Evolutionary conservation across 805 yeast genomes (phyloP), one percentile per base, ranked within the genome.

Genomic region (Saccharomycopsis synnaedendra): DNA sequence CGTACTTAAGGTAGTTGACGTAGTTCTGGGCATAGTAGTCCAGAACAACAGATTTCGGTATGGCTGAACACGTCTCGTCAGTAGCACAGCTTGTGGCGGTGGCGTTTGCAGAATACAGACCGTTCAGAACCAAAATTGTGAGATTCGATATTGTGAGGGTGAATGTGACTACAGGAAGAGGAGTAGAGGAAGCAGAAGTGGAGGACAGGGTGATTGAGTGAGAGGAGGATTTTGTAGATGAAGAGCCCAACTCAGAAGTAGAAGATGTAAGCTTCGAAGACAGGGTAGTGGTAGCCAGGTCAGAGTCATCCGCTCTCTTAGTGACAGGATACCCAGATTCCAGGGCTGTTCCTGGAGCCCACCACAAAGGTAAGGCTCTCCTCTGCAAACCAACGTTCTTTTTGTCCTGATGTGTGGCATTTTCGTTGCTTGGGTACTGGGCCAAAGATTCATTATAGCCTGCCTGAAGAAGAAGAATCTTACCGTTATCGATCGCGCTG

Each of bases 401-500:
- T 19, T 19, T 19, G 19, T 19, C 19, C 19, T 19, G 19, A 19
- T 19, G 19, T 19, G 19, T 19, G 10, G 9, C 32, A 19, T 43
- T 32, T 6, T 37, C 42, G 27, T 44, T 47, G 32, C 46, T 43
- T 4, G 27, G 32, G 34, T 43, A 47, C 5, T 27, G 5, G 6
- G 36, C 28, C 8, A 47, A 55, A 3, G 55, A 53, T 11, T 54
- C 35, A 33, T 44, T 48, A 47, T 31, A 45, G 54, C 57, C 42
- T 60, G 60, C 28, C 58, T 52, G 4, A 64, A 58, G 34, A 52
- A 58, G 42, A n/a, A 50, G 32, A 28, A 52, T 52, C 31, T 40
- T 45, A 4, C 55, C 55, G 19, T 44, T 46, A 11, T 65, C 72
- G 11, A 75, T 57, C 0, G 72, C 69, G 0, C 71, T 60, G 0